Percentiles rank a stretch among this genome's conserved stretches.
Evolutionary conservation across 2,329 filamentous ascomycete species (phyloP).

Genomic region (Monosporascus sp.): DNA sequence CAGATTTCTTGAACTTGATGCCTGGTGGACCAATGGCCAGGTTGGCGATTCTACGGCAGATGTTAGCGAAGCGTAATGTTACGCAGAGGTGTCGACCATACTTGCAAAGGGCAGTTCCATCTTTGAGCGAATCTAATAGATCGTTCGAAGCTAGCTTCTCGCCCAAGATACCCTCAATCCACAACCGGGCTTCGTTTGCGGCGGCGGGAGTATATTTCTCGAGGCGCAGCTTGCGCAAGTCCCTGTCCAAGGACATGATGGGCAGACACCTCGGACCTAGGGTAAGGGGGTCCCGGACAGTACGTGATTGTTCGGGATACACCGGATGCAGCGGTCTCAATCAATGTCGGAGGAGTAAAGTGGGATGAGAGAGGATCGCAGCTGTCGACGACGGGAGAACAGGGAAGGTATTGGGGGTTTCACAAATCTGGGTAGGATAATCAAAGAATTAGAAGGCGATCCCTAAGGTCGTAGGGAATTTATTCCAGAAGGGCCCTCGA

Average conservation of each 20-base stretch:
- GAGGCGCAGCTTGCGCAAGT: slow-evolving; percentile 87
- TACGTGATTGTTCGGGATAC: neutral
- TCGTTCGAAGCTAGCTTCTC: slow-evolving; percentile 68
- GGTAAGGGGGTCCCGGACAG: neutral
- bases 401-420: no score
- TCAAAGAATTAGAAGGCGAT: no score
- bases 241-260: slow-evolving; percentile 83
- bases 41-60: slow-evolving; percentile 65
- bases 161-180: slow-evolving; percentile 80
- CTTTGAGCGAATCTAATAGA: slow-evolving; percentile 78
- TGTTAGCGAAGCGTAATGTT: slow-evolving; percentile 14
- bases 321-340: no score
- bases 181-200: slow-evolving; percentile 75
- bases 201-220: slow-evolving; percentile 90
- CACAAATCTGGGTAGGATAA: no score
- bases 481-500: no score
- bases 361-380: no score
- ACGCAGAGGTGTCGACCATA: slow-evolving; percentile 38
- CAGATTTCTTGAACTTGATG: slow-evolving; percentile 83
- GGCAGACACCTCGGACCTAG: slow-evolving; percentile 59
- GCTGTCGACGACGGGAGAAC: no score
- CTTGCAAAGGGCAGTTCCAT: slow-evolving; percentile 91
- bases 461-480: no score
- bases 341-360: no score
- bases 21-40: slow-evolving; percentile 69